Evolutionary conservation across 1,284 basidiomycete genomes (phyloP).

Genomic region (Trametes sp.): DNA sequence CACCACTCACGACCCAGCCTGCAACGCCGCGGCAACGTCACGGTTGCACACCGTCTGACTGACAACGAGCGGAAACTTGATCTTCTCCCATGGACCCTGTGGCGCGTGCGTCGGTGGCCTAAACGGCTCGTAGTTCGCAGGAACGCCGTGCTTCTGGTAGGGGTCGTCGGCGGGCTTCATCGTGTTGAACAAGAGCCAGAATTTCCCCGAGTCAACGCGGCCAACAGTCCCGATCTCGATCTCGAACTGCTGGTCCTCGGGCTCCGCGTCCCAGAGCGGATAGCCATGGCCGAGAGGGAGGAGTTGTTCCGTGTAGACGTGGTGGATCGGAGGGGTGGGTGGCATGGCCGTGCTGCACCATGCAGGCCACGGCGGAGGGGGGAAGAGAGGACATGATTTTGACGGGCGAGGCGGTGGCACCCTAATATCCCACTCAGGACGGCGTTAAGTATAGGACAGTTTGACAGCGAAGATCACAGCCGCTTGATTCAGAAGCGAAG

Average conservation of each 20-base stretch:
- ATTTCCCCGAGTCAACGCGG: slow-evolving; percentile 20
- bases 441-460: background rate
- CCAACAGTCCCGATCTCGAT: slow-evolving; percentile 30
- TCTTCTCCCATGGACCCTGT: background rate
- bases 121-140: background rate
- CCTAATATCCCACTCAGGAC: background rate
- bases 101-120: background rate
- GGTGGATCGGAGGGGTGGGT: background rate
- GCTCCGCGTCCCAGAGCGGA: slow-evolving; percentile 25
- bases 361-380: background rate
- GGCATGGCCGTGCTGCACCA: background rate
- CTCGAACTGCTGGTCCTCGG: slow-evolving; percentile 7
- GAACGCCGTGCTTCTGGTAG: slow-evolving; percentile 7
- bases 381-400: background rate
- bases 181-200: slow-evolving; percentile 29
- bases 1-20: background rate
- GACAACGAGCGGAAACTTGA: background rate
- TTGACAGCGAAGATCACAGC: background rate
- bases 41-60: background rate
- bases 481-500: background rate
- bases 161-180: slow-evolving; percentile 9
- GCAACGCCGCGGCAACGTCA: background rate
- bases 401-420: background rate
- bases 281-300: slow-evolving; percentile 11
- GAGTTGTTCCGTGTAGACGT: slow-evolving; percentile 4